Conservation (phyloP, 2,329 filamentous ascomycete species). For the Monosporascus cannonballus region DNA sequence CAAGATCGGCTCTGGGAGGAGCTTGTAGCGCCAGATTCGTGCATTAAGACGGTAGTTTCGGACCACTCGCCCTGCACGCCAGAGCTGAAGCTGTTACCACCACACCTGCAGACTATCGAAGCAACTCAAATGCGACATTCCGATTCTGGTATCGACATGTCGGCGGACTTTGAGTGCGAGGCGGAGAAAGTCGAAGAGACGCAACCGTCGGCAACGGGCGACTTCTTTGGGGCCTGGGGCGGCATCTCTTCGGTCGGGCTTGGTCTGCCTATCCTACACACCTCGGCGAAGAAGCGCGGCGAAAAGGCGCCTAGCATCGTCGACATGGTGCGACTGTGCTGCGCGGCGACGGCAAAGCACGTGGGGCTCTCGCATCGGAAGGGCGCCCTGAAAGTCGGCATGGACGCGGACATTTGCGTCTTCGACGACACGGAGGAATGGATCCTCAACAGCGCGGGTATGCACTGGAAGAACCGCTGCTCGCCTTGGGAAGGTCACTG, state of each 20-base stretch:
- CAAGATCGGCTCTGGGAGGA: slow-evolving; percentile 86
- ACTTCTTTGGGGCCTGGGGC: slow-evolving; percentile 96
- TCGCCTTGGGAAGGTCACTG: slow-evolving; percentile 81
- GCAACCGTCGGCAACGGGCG: slow-evolving; percentile 49
- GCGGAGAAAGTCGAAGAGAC: slow-evolving; percentile 30
- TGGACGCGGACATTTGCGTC: slow-evolving; percentile 86
- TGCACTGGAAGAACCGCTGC: slow-evolving; percentile 93
- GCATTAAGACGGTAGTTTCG: slow-evolving; percentile 86
- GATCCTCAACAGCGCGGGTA: slow-evolving; percentile 66
- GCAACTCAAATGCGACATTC: slow-evolving; percentile 37
- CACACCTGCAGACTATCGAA: slow-evolving; percentile 49
- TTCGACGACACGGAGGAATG: slow-evolving; percentile 84
- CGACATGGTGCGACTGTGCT: slow-evolving; percentile 82
- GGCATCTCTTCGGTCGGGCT: slow-evolving; percentile 92
- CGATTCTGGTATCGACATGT: slow-evolving; percentile 49
- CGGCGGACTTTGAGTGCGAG: slow-evolving; percentile 24
- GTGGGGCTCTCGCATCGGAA: slow-evolving; percentile 78
- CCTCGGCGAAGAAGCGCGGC: slow-evolving; percentile 59
- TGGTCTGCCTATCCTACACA: slow-evolving; percentile 85
- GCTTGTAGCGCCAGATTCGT: slow-evolving; percentile 62
- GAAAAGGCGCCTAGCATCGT: slow-evolving; percentile 49
- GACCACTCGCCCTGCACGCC: slow-evolving; percentile 97
- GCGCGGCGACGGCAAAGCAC: slow-evolving; percentile 78
- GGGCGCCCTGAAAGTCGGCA: slow-evolving; percentile 72
- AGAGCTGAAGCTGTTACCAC: slow-evolving; percentile 80